Conservation (phyloP, 2,329 filamentous ascomycete genomes). For the Chrysoporthe cubensis region DNA sequence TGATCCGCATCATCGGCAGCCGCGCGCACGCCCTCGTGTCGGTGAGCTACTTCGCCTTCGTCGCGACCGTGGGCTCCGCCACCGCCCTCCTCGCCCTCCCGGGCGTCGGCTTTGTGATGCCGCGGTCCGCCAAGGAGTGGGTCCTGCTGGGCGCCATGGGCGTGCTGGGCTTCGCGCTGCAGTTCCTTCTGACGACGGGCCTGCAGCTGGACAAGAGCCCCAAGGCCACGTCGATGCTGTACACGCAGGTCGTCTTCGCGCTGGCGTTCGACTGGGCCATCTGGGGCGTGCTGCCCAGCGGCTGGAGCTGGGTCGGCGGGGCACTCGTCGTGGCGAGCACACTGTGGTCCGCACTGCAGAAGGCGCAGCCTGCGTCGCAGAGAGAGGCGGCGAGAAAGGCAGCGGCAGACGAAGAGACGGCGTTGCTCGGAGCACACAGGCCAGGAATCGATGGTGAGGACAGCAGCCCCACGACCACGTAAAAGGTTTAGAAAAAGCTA, state of each 20-base stretch:
- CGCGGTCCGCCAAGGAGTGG: conserved; percentile 50
- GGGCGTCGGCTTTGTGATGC: conserved; percentile 44
- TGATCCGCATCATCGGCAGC: conserved; percentile 75
- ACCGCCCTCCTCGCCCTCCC: conserved; percentile 58
- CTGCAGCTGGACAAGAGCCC: conserved; percentile 67
- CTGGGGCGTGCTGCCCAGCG: conserved; percentile 47
- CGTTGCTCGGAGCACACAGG: conserved; percentile 32
- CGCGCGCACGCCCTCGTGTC: conserved; percentile 75
- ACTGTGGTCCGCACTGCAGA: conserved; percentile 48
- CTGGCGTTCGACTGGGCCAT: conserved; percentile 46
- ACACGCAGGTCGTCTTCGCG: conserved; percentile 40
- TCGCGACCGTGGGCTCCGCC: conserved; percentile 68
- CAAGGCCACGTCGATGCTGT: conserved; percentile 39
- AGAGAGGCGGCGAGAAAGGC: conserved; percentile 32
- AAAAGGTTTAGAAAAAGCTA: background rate
- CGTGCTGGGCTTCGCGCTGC: conserved; percentile 74
- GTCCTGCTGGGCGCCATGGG: conserved; percentile 66
- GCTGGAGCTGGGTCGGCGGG: conserved; percentile 44
- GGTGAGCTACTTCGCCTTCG: conserved; percentile 76
- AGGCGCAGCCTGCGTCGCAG: conserved; percentile 33
- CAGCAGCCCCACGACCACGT: conserved; percentile 1
- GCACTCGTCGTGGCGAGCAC: conserved; percentile 46
- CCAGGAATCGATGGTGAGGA: conserved; percentile 19
- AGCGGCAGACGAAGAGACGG: conserved; percentile 42
- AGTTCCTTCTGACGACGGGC: conserved; percentile 76